phyloP scores from a whole-genome alignment of 2,329 filamentous ascomycete species.

The Neopestalotiopsis sp. region DNA sequence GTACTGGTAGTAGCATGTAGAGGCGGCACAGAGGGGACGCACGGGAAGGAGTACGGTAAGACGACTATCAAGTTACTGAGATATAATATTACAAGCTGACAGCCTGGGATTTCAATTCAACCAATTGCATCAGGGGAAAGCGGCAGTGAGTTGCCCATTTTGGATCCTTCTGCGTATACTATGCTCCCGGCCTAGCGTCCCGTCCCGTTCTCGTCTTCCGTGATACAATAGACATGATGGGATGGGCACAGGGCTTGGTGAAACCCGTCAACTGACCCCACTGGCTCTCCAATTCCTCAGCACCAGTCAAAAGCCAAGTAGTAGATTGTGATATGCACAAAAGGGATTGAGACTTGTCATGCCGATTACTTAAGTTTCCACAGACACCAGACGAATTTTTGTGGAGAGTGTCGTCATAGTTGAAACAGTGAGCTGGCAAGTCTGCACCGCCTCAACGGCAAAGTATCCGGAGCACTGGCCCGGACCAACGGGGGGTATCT shows the following conservation, averaged over 20 bases:
- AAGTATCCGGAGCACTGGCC: not conserved
- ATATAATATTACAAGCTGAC: not conserved
- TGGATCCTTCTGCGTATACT: not conserved
- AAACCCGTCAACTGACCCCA: not conserved
- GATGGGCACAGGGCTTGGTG: not conserved
- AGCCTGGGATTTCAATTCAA: not conserved
- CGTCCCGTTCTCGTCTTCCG: not conserved
- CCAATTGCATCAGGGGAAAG: not conserved
- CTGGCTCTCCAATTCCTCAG: not conserved
- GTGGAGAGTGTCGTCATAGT: not conserved
- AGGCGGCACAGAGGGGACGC: not conserved
- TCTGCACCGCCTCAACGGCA: not conserved
- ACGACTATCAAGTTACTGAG: not conserved
- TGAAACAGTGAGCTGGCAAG: constrained; percentile 1
- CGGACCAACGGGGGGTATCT: not conserved
- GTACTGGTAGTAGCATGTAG: too few species aligned
- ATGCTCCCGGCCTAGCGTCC: not conserved
- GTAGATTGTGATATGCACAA: not conserved
- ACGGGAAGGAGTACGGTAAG: not conserved
- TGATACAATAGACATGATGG: not conserved
- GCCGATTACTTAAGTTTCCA: not conserved
- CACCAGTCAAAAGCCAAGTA: not conserved
- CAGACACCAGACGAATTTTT: not conserved
- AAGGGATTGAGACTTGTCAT: not conserved
- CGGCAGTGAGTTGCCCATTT: not conserved